Conservation (phyloP, 2,329 filamentous ascomycete genomes). For the Diaporthe citri region DNA sequence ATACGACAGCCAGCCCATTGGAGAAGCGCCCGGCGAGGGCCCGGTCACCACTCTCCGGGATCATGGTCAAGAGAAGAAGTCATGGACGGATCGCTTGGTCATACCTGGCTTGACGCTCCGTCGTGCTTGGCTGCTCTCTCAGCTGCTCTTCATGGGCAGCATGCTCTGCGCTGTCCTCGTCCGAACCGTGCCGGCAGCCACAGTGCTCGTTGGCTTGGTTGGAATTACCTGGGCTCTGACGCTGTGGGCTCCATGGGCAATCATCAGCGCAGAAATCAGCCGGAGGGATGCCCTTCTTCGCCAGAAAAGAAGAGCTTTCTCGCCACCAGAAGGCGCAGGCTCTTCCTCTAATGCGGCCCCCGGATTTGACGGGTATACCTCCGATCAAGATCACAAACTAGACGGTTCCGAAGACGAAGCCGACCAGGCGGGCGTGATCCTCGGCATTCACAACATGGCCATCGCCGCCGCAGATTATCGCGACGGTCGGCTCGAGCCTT, state of each 20-base stretch:
- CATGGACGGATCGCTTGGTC: slow-evolving; percentile 72
- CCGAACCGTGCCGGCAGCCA: slow-evolving; percentile 77
- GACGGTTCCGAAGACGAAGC: slow-evolving; percentile 63
- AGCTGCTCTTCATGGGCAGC: slow-evolving; percentile 84
- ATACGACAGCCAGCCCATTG: slow-evolving; percentile 67
- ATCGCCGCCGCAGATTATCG: slow-evolving; percentile 93
- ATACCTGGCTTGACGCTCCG: slow-evolving; percentile 89
- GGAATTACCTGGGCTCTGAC: slow-evolving; percentile 94
- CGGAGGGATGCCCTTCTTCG: slow-evolving; percentile 76
- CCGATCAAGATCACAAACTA: slow-evolving; percentile 47
- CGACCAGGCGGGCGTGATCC: slow-evolving; percentile 88
- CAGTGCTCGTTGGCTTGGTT: slow-evolving; percentile 81
- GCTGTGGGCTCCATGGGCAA: slow-evolving; percentile 94
- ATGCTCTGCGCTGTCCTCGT: slow-evolving; percentile 90
- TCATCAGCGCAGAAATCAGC: slow-evolving; percentile 93
- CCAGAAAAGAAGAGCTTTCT: slow-evolving; percentile 47
- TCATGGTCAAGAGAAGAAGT: slow-evolving; percentile 52
- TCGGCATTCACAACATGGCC: slow-evolving; percentile 96
- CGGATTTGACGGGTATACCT: slow-evolving; percentile 45
- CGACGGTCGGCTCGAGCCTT: slow-evolving; percentile 84
- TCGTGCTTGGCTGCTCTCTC: slow-evolving; percentile 86
- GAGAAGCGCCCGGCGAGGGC: slow-evolving; percentile 49
- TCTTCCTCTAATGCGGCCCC: slow-evolving; percentile 30
- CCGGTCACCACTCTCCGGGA: slow-evolving; percentile 47
- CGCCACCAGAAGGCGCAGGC: slow-evolving; percentile 33